Base-by-base conservation (phyloP, 2,329 filamentous ascomycete genomes). In the Sporothrix inflata region DNA sequence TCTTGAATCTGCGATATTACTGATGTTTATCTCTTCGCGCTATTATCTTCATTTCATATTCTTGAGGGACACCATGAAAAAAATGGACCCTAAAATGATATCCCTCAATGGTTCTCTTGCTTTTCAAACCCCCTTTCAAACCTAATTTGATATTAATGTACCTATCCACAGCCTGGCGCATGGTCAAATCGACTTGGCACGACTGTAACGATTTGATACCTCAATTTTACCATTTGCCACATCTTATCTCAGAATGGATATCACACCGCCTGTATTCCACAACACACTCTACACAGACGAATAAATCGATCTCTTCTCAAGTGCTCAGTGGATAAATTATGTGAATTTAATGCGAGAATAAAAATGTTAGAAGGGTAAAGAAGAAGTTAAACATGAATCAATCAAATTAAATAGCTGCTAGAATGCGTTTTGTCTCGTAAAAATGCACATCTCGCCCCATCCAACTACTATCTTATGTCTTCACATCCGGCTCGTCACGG, bases 401-500 rank as follows among this genome's bases (percentile, higher is more conserved):
- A 67, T 57, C 30, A 40, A 66, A 30, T 49, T 34, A n/a, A 67
- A 12, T 21, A 30, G 27, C 12, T 67, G 27, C 27, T 69, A 42
- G 66, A 27, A 69, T 69, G 42, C 27, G 47, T 69, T 69, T 69
- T 55, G 47, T 68, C 34, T 69, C 49, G 34, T 69, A 19, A 69
- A 55, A 55, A 55, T 55, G 30, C n/a, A 19, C 42, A 12, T 21
- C 24, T 12, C 19, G 24, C n/a, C 3, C 38, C 21, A 12, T 53
- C 21, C 30, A 34, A 47, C 45, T 16, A 53, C 65, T 19, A 16
- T 24, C 30, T 53, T 90, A 98, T 74, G 95, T 99, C 91, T 94
- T 97, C 79, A 99, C 96, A 84, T 97, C 94, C 47, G 96, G 96
- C 85, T 97, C 92, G 78, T 94, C 94, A 74, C 94, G 91, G 80